Evolutionary conservation across 2,329 filamentous ascomycete species (phyloP), one percentile per base, ranked within the genome.

Genomic region (Madurella fahalii): DNA sequence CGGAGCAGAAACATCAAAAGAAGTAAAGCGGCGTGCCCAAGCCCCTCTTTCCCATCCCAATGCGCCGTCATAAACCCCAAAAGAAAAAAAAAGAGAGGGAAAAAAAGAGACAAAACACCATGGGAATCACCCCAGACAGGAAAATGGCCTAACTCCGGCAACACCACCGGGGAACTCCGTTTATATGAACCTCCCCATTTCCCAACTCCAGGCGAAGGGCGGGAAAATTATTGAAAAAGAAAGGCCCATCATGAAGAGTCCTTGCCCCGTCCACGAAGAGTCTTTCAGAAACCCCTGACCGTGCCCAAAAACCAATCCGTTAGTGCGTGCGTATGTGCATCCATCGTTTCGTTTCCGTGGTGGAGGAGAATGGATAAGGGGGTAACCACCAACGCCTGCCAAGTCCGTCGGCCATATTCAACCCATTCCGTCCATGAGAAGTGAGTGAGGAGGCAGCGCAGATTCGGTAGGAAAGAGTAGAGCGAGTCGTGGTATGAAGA

Each of bases 81-180:
- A 37, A 37, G 9, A 11, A 11, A 37, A 37, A 9, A 4, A 37
- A 25, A 25, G 7, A 40, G 17, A 40, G 42, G 25, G 11, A 18
- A 31, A 30, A 37, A 44, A 17, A 12, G 37, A 40, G 50, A 46
- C 25, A 25, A 16, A 18, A 32, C 25, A 37, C 31, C 50, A 16
- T 13, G 31, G 25, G 30, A 46, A 50, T n/a, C 12, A 34, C 44
- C 44, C 43, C 42, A n/a, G 9, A 40, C 15, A 41, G 25, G 16
- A 39, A 15, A 40, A 40, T 34, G 2, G 40, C 15, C 40, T 25
- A 16, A 15, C 34, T 31, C 20, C 15, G 30, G 3, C 30, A 32
- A 20, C 9, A 43, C 50, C 43, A 17, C 52, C 53, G 25, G 39
- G 20, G 37, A 56, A 58, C 59, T 54, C 59, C 59, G 52, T 52